Percentiles rank a stretch among this genome's conserved stretches.
These are phyloP conservation scores for Pleurotus sapidus DNA, from an alignment of 768 basidiomycete genomes.

Conservation along the genomic window DNA sequence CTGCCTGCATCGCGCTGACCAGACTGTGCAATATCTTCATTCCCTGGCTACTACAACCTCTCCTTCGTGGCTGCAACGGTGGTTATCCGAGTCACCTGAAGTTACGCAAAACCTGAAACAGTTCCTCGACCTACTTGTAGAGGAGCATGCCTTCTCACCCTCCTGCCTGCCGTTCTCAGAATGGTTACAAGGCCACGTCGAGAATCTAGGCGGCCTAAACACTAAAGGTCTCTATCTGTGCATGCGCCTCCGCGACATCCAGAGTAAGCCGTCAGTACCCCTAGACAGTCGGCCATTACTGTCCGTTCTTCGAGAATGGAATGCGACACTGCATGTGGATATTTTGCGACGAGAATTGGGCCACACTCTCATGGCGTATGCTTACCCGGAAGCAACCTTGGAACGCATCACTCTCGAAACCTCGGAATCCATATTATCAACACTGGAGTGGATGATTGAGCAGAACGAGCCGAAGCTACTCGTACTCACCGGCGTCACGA, in stretches of 20 bases:
- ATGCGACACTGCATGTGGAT: constrained; percentile 19
- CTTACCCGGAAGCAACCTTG: constrained; percentile 14
- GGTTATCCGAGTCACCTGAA: constrained; percentile 26
- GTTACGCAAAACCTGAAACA: constrained; percentile 35
- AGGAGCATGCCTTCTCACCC: constrained; percentile 42
- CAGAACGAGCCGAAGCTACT: constrained; percentile 40
- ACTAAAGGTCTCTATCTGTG: not conserved
- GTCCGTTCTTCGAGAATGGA: not conserved
- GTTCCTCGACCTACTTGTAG: constrained; percentile 45
- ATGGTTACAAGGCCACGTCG: not conserved
- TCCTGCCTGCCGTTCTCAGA: constrained; percentile 41
- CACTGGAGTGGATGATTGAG: constrained; percentile 56
- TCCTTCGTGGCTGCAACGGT: constrained; percentile 6
- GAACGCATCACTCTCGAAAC: constrained; percentile 30
- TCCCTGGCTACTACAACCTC: constrained; percentile 40
- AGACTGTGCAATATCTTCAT: constrained; percentile 43
- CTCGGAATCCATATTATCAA: constrained; percentile 35
- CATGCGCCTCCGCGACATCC: constrained; percentile 2
- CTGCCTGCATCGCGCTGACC: constrained; percentile 22
- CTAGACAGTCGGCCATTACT: not conserved
- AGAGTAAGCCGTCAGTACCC: not conserved
- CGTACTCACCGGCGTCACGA: constrained; percentile 48
- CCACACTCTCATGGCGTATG: constrained; percentile 25
- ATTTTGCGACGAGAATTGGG: constrained; percentile 32
- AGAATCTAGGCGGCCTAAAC: constrained; percentile 24